Evolutionary conservation across 371 early-diverging fungal genomes (phyloP).

Genomic region (Coemansia sp.): DNA sequence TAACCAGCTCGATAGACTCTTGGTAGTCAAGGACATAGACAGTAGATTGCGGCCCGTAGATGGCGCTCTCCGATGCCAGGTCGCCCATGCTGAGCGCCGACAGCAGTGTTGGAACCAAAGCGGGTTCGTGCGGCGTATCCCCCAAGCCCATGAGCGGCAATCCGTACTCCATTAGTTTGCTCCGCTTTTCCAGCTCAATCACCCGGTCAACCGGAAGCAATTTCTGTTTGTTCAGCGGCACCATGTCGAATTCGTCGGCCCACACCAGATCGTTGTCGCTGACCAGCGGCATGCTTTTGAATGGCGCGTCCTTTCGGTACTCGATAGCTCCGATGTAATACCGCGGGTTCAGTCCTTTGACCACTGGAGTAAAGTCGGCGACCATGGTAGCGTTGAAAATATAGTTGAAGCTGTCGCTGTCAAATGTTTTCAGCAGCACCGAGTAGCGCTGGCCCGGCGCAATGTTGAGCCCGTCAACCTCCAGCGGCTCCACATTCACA

Average conservation of each 20-base stretch:
- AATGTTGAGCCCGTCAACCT: conserved; percentile 58
- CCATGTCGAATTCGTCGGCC: conserved; percentile 54
- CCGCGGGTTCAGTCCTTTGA: conserved; percentile 6
- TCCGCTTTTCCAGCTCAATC: conserved; percentile 2
- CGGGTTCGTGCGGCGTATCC: conserved; percentile 13
- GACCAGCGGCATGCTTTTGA: background rate
- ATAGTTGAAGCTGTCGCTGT: conserved; percentile 24
- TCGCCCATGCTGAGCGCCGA: conserved; percentile 64
- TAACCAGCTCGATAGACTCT: conserved; percentile 56
- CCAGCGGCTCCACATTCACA: conserved; percentile 57
- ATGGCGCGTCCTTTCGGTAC: background rate
- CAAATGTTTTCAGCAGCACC: conserved; percentile 64
- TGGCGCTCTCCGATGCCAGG: conserved; percentile 52
- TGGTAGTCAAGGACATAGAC: conserved; percentile 52
- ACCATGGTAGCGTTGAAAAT: conserved; percentile 16
- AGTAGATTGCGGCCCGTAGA: conserved; percentile 59
- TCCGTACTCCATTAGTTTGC: conserved; percentile 48
- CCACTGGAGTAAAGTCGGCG: conserved; percentile 8
- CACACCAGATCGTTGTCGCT: conserved; percentile 30
- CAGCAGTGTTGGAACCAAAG: conserved; percentile 52
- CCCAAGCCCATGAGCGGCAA: conserved; percentile 61
- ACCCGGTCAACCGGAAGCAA: conserved; percentile 11
- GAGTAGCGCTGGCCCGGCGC: conserved; percentile 69
- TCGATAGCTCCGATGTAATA: conserved; percentile 6
- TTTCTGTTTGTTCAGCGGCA: conserved; percentile 1